These are phyloP conservation scores for Calycina herbarum DNA, from an alignment of 2,329 filamentous ascomycete species.

Conservation along the genomic window DNA sequence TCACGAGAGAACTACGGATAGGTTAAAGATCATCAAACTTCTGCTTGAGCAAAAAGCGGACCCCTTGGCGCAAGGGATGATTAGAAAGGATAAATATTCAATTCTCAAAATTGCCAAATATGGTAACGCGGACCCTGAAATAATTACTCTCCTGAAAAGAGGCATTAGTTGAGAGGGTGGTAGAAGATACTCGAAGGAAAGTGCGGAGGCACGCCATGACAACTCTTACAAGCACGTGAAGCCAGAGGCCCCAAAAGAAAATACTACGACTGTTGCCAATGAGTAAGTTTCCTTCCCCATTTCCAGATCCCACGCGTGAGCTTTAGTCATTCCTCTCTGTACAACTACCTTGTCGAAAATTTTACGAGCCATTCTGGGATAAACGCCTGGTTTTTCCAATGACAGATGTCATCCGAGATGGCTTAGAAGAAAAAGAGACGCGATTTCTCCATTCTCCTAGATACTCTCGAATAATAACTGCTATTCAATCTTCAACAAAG, in stretches of 20 bases:
- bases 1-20: neutral
- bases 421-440: too few relatives aligned
- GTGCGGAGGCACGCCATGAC: neutral
- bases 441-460: too few relatives aligned
- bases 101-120: neutral
- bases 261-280: neutral
- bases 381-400: too few relatives aligned
- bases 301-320: too few relatives aligned
- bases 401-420: too few relatives aligned
- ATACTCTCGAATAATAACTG: too few relatives aligned
- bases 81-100: neutral
- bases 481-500: too few relatives aligned
- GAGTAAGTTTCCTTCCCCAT: neutral
- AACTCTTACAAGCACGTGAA: neutral
- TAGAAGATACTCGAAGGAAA: neutral
- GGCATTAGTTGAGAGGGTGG: neutral
- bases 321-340: too few relatives aligned
- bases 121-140: neutral
- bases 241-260: neutral
- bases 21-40: neutral
- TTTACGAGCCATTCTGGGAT: too few relatives aligned
- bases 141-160: neutral
- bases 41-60: neutral
- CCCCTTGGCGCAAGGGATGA: neutral
- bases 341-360: too few relatives aligned